Conservation (phyloP, 352 stramenopile genomes). For the Globisporangium canariense region DNA sequence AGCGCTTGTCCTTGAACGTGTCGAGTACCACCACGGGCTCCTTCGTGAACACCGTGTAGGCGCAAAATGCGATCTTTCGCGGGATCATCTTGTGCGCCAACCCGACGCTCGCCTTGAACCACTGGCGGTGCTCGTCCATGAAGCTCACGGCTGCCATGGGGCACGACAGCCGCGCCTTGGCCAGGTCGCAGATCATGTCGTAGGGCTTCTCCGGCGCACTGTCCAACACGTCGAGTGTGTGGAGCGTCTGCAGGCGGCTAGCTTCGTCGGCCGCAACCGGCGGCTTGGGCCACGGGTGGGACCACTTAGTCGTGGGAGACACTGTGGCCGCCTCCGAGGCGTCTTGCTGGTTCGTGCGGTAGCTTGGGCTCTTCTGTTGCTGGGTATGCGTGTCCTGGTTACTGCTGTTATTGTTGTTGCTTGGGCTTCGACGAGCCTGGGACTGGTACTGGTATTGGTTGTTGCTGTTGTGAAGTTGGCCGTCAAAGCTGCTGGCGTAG, state of each 20-base stretch:
- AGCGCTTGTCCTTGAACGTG: slow-evolving; percentile 85
- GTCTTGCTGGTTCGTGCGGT: slow-evolving; percentile 21
- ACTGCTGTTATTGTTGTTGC: slow-evolving; percentile 16
- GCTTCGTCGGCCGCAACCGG: slow-evolving; percentile 52
- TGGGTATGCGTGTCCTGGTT: slow-evolving; percentile 15
- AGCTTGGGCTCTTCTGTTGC: slow-evolving; percentile 8
- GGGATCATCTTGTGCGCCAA: slow-evolving; percentile 75
- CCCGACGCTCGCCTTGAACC: slow-evolving; percentile 73
- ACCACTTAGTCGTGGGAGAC: slow-evolving; percentile 26
- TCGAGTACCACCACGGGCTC: slow-evolving; percentile 85
- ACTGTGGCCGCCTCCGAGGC: slow-evolving; percentile 10
- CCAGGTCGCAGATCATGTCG: slow-evolving; percentile 78
- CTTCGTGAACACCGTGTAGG: slow-evolving; percentile 53
- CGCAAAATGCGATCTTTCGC: slow-evolving; percentile 78
- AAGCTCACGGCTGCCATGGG: slow-evolving; percentile 82
- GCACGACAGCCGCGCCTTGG: slow-evolving; percentile 58
- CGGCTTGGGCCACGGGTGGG: slow-evolving; percentile 70
- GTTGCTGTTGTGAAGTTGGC: slow-evolving; percentile 18
- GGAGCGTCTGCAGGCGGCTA: slow-evolving; percentile 46
- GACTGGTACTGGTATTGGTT: slow-evolving; percentile 23
- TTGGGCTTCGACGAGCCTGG: slow-evolving; percentile 11
- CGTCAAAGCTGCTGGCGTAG: slow-evolving; percentile 14
- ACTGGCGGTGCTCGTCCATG: slow-evolving; percentile 71
- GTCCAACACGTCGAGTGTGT: slow-evolving; percentile 58
- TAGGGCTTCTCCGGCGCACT: slow-evolving; percentile 56